phyloP scores from a whole-genome alignment of 768 basidiomycete genomes.

The Trametes punicea region DNA sequence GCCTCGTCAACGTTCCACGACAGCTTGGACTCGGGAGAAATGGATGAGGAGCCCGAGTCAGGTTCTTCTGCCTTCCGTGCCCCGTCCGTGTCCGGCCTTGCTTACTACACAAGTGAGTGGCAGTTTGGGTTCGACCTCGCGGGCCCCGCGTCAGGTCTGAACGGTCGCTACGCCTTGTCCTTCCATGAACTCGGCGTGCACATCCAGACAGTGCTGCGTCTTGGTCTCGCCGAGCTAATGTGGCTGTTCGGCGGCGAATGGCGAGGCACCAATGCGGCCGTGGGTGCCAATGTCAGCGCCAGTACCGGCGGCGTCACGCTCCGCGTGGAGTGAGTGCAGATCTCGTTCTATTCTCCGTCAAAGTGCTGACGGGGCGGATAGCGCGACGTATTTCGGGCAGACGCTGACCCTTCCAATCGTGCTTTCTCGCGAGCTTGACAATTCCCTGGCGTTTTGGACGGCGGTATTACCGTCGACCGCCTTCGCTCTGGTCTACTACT shows the following conservation, averaged over 20 bases:
- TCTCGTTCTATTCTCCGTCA: slow-evolving; percentile 2
- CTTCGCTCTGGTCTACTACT: slow-evolving; percentile 52
- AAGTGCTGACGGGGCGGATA: slow-evolving; percentile 25
- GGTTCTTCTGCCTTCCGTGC: slow-evolving; percentile 9
- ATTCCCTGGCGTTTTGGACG: slow-evolving; percentile 47
- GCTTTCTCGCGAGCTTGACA: slow-evolving; percentile 48
- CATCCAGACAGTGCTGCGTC: slow-evolving; percentile 47
- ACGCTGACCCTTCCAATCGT: slow-evolving; percentile 54
- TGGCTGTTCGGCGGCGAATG: slow-evolving; percentile 48
- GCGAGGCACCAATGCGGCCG: slow-evolving; percentile 41
- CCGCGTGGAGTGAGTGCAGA: slow-evolving; percentile 50
- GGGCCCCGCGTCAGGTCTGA: slow-evolving; percentile 44
- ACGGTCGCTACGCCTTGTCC: slow-evolving; percentile 48
- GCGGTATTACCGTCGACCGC: slow-evolving; percentile 54
- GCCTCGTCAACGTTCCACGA: slow-evolving; percentile 21
- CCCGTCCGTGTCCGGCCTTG: slow-evolving; percentile 53
- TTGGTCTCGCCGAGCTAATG: slow-evolving; percentile 43
- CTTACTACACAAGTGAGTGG: slow-evolving; percentile 44
- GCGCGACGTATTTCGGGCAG: slow-evolving; percentile 56
- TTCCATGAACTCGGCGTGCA: slow-evolving; percentile 55
- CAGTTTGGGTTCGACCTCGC: slow-evolving; percentile 48
- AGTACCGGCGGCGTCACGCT: slow-evolving; percentile 48
- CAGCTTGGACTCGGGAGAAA: background rate
- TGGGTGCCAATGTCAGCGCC: slow-evolving; percentile 44
- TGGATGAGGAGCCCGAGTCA: background rate